Percentiles rank a stretch among this genome's conserved stretches.
These are phyloP conservation scores for Cercospora brassicicola DNA, from an alignment of 2,329 filamentous ascomycete species.

Conservation along the genomic window DNA sequence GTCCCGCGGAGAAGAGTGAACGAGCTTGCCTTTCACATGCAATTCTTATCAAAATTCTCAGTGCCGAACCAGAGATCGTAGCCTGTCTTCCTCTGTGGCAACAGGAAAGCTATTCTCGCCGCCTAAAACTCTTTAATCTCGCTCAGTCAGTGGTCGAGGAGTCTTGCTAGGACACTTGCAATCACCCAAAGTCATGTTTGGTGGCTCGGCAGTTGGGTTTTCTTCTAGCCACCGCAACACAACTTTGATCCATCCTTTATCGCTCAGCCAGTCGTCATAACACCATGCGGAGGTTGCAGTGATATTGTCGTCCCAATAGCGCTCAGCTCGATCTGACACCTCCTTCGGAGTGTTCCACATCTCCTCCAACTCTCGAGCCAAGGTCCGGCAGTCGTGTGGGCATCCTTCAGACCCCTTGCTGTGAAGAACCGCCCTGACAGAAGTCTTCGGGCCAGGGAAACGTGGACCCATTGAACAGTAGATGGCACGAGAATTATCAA, in stretches of 20 bases:
- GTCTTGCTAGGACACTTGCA: too few species aligned
- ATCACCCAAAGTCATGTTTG: too few species aligned
- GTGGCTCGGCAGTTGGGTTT: too few species aligned
- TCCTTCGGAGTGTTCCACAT: too few species aligned
- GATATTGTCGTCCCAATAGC: too few species aligned
- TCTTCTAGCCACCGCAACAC: not conserved
- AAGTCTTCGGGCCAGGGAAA: not conserved
- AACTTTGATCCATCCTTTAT: not conserved
- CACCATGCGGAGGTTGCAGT: not conserved
- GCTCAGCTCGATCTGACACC: too few species aligned
- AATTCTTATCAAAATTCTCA: not conserved
- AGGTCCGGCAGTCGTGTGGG: not conserved
- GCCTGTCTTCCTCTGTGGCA: not conserved
- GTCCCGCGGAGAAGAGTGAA: not conserved
- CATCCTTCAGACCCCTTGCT: not conserved
- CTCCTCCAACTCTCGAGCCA: not conserved
- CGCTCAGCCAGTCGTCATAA: not conserved
- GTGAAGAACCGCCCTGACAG: not conserved
- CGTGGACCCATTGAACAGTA: not conserved
- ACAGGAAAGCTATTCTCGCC: not conserved
- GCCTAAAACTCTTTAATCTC: too few species aligned
- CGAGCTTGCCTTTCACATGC: not conserved
- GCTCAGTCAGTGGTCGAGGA: too few species aligned
- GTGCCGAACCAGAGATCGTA: not conserved
- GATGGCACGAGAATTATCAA: not conserved